A percentile compares a stretch with the other conserved stretches of the same genome.
Conservation (phyloP, 805 yeast species). For the Metschnikowia amazonensis region DNA sequence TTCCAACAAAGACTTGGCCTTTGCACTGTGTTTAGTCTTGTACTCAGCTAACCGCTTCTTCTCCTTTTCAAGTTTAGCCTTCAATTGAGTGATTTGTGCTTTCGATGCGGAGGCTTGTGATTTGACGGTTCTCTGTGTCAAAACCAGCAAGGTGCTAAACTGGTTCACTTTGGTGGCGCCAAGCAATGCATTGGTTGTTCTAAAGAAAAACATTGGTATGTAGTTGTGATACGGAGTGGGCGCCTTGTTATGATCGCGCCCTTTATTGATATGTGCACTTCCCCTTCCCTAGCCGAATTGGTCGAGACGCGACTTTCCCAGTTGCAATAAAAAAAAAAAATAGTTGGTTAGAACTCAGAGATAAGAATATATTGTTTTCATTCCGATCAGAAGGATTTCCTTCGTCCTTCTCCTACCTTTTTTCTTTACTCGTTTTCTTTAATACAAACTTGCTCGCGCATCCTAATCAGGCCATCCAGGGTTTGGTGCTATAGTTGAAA, state of each 20-base stretch:
- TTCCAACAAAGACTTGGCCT: slow-evolving; percentile 13
- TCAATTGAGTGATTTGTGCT: slow-evolving; percentile 1
- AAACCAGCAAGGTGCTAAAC: slow-evolving; percentile 1
- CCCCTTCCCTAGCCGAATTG: not conserved
- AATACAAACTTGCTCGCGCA: too few relatives aligned
- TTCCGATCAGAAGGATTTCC: not conserved
- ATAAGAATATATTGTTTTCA: not conserved
- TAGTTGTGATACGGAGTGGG: not conserved
- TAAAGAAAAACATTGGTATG: not conserved
- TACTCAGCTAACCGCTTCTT: slow-evolving; percentile 11
- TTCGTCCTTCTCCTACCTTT: too few relatives aligned
- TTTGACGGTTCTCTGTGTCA: slow-evolving; percentile 6
- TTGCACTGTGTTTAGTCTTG: slow-evolving; percentile 13
- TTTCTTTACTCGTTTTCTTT: too few relatives aligned
- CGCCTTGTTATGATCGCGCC: not conserved
- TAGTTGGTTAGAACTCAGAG: too few relatives aligned
- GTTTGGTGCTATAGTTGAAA: not conserved
- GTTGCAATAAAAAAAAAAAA: too few relatives aligned
- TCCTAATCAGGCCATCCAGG: not conserved
- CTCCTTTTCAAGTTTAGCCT: slow-evolving; percentile 20
- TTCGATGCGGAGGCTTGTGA: not conserved
- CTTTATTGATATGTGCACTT: not conserved
- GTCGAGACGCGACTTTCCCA: not conserved
- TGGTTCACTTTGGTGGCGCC: not conserved
- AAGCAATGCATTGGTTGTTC: not conserved